Percentiles rank a stretch among this genome's conserved stretches.
These are phyloP conservation scores for Spergularia marina DNA, from an alignment of 148 eudicot genomes.

Conservation along the genomic window DNA sequence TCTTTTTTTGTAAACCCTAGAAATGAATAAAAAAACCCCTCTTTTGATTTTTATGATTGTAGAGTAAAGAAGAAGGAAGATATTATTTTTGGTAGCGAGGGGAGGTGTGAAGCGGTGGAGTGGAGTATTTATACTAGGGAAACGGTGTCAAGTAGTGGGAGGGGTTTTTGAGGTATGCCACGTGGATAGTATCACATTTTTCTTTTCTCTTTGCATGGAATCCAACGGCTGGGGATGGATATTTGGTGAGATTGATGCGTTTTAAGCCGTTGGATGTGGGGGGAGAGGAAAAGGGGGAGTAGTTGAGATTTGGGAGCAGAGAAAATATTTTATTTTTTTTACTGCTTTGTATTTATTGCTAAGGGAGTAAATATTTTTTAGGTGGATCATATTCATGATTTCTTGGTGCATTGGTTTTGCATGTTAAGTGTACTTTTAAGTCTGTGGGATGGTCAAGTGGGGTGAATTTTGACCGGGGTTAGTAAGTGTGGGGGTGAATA, in stretches of 20 bases:
- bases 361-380: slow-evolving; percentile 24
- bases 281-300: not conserved
- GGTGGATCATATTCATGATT: no score
- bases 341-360: slow-evolving; percentile 45
- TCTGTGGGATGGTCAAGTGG: no score
- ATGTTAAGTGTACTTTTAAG: no score
- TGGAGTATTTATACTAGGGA: slow-evolving; percentile 1
- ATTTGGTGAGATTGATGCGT: not conserved
- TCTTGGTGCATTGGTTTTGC: no score
- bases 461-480: no score
- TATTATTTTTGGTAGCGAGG: not conserved
- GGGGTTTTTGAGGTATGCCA: slow-evolving; percentile 18
- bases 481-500: no score
- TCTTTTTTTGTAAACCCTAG: not conserved
- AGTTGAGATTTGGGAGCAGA: slow-evolving; percentile 23
- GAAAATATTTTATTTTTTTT: not conserved
- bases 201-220: not conserved
- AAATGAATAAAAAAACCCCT: no score
- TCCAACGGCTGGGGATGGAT: not conserved
- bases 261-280: not conserved
- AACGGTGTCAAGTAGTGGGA: not conserved
- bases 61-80: not conserved
- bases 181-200: not conserved
- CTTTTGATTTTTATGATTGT: not conserved
- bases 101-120: not conserved